Evolutionary conservation across 139 green algal species (phyloP).

Genomic region (Micractinium sp.): DNA sequence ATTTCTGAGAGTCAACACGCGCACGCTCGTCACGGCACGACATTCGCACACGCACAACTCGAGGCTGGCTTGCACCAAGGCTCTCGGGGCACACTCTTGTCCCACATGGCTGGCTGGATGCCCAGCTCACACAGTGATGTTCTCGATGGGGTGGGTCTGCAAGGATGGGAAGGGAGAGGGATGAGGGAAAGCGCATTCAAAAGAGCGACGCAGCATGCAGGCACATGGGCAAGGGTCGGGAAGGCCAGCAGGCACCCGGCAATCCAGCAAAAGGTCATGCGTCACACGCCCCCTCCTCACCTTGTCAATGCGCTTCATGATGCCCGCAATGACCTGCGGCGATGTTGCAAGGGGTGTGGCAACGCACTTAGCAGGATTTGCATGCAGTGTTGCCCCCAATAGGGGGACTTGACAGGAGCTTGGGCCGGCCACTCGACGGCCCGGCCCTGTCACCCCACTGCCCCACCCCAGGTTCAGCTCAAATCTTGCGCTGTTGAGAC

Average conservation of each 20-base stretch:
- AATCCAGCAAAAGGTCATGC: neutral
- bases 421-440: neutral
- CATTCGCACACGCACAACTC: too few species aligned
- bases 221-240: too few species aligned
- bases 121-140: conserved; percentile 33
- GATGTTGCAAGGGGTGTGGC: neutral
- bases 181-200: too few species aligned
- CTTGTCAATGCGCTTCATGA: conserved; percentile 98
- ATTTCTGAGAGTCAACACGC: too few species aligned
- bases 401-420: neutral
- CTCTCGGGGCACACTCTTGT: too few species aligned
- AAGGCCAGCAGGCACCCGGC: neutral
- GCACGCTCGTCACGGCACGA: too few species aligned
- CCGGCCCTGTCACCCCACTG: too few species aligned
- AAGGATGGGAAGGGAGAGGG: neutral
- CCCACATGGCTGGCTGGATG: too few species aligned
- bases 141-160: conserved; percentile 33
- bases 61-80: too few species aligned
- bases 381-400: neutral
- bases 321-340: conserved; percentile 90
- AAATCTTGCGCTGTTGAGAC: too few species aligned
- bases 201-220: neutral
- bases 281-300: neutral
- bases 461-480: too few species aligned
- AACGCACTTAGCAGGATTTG: neutral